phyloP scores from a whole-genome alignment of 2,329 filamentous ascomycete genomes.

The Aspergillus ruber region DNA sequence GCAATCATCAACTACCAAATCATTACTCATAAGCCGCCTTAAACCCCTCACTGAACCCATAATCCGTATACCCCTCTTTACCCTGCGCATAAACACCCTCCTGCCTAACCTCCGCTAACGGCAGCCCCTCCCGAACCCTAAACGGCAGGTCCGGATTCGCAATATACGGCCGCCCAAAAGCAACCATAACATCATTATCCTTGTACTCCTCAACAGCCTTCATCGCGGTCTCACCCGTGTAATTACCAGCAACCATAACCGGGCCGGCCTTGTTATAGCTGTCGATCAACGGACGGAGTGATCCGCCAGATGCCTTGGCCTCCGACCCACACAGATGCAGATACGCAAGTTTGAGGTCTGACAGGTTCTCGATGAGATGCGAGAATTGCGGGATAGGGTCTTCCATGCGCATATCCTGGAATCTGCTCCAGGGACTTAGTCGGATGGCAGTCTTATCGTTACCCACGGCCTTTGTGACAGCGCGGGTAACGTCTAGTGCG shows the following conservation, averaged over 20 bases:
- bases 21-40: conserved; percentile 8
- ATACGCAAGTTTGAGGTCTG: conserved; percentile 51
- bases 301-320: conserved; percentile 27
- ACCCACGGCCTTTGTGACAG: conserved; percentile 40
- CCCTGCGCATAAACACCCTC: conserved; percentile 37
- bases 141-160: conserved; percentile 43
- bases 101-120: conserved; percentile 34
- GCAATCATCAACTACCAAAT: no score
- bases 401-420: conserved; percentile 50
- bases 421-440: conserved; percentile 39
- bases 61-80: conserved; percentile 36
- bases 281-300: conserved; percentile 41
- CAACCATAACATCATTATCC: conserved; percentile 27
- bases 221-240: conserved; percentile 34
- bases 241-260: conserved; percentile 48
- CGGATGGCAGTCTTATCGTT: conserved; percentile 41
- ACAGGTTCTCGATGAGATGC: conserved; percentile 49
- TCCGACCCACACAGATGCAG: conserved; percentile 55
- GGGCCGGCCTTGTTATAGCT: conserved; percentile 38
- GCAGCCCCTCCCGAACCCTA: conserved; percentile 33
- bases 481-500: conserved; percentile 45
- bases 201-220: conserved; percentile 29
- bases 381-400: conserved; percentile 59
- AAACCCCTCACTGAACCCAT: conserved; percentile 29
- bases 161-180: conserved; percentile 40